Evolutionary conservation across 805 yeast genomes (phyloP), one percentile per base, ranked within the genome.

Genomic region (Metschnikowia proteae): DNA sequence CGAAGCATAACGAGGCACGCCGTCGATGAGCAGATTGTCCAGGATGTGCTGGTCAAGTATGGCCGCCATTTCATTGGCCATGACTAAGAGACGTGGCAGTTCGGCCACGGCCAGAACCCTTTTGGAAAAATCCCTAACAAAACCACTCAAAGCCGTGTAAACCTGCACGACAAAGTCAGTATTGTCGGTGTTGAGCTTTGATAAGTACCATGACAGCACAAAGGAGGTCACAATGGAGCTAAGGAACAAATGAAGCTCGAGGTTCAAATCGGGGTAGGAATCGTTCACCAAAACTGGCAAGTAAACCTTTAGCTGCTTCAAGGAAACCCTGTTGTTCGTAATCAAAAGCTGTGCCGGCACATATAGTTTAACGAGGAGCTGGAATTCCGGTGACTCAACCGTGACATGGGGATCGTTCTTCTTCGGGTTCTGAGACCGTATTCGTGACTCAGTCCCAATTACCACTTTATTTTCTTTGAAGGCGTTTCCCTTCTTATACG

Each of bases 341-440:
- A 69, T 63, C 33, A 66, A 54, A 45, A 62, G 53, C 39, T 63
- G 66, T 35, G 64, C 58, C 3, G 76, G 75, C 4, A 70, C 67
- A 52, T 58, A 70, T 29, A 71, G 55, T 47, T 56, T 60, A 47
- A 62, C 68, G 13, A 71, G 60, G 10, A 72, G 58, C 51, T 51
- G 23, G 77, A 80, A 52, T 66, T 73, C 39, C 38, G 57, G 36
- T 76, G 84, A 84, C 62, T 81, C 46, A 68, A 80, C 28, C 55
- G 68, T 29, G 71, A 74, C 47, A 66, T 81, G 27, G 23, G 59
- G 53, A n/a, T 52, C 57, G 34, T 39, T 45, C 29, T 40, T 51
- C 44, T 45, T 51, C 22, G 43, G 45, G 11, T 35, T 28, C n/a
- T 30, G 35, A 3, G 48, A 13, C n/a, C 46, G 37, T 9, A 37